Conservation (phyloP, 2,329 filamentous ascomycete species). For the Fusarium sambucinum region DNA sequence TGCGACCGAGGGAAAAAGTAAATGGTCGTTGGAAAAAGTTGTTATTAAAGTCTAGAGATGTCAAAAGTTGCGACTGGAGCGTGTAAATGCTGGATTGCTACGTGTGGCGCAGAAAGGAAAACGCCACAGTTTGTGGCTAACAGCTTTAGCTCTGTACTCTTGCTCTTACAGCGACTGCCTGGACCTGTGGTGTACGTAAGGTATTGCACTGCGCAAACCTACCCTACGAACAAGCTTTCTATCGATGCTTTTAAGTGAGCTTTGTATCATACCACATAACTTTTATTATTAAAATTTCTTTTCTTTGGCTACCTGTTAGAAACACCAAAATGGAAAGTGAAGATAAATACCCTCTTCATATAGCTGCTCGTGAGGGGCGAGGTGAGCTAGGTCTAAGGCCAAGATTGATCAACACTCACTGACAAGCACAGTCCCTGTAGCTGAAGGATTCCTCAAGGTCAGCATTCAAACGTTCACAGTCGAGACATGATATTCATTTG, state of each 20-base stretch:
- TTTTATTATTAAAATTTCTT: background rate
- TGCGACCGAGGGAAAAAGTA: slow-evolving; percentile 11
- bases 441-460: slow-evolving; percentile 70
- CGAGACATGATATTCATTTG: background rate
- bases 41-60: slow-evolving; percentile 19
- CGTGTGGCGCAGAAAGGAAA: slow-evolving; percentile 47
- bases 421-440: slow-evolving; percentile 67
- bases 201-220: background rate
- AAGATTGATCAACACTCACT: slow-evolving; percentile 25
- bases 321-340: slow-evolving; percentile 48
- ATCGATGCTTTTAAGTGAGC: background rate
- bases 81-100: slow-evolving; percentile 46
- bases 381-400: slow-evolving; percentile 63
- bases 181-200: slow-evolving; percentile 14
- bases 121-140: slow-evolving; percentile 40
- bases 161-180: background rate
- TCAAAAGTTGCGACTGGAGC: slow-evolving; percentile 40
- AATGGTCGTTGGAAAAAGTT: slow-evolving; percentile 40
- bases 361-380: slow-evolving; percentile 86
- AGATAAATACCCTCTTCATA: slow-evolving; percentile 85
- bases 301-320: background rate
- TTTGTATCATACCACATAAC: background rate
- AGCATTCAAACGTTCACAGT: background rate
- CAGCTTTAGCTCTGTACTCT: slow-evolving; percentile 2
- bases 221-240: slow-evolving; percentile 15